phyloP scores from a whole-genome alignment of 345 rosid genomes.

The Toxicodendron radicans region DNA sequence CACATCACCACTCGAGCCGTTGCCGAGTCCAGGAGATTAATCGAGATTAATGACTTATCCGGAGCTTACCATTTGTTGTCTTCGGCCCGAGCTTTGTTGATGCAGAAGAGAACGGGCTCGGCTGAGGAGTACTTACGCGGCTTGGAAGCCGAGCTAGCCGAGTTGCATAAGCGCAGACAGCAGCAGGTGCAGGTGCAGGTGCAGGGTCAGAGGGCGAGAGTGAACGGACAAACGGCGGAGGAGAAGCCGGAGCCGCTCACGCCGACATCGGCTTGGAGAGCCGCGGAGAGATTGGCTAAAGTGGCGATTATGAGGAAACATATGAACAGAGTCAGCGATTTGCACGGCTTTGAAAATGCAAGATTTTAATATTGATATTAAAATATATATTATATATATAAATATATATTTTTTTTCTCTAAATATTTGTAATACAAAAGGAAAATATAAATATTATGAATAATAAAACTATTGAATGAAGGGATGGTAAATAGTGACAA shows the following conservation, averaged over 20 bases:
- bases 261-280: conserved; percentile 92
- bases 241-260: conserved; percentile 69
- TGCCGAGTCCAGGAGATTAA: conserved; percentile 69
- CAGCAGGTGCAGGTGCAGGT: conserved; percentile 22
- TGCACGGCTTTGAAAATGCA: conserved; percentile 96
- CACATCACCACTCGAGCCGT: conserved; percentile 74
- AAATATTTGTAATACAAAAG: conserved; percentile 35
- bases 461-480: conserved; percentile 7
- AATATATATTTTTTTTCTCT: too few relatives aligned
- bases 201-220: conserved; percentile 26
- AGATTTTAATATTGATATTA: conserved; percentile 42
- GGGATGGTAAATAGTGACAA: conserved; percentile 30
- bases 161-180: conserved; percentile 45
- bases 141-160: conserved; percentile 66
- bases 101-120: conserved; percentile 44
- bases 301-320: conserved; percentile 87
- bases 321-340: conserved; percentile 88
- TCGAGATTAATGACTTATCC: conserved; percentile 48
- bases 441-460: conserved; percentile 16
- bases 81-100: conserved; percentile 70
- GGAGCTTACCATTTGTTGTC: conserved; percentile 64
- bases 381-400: too few relatives aligned
- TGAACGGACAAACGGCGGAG: conserved; percentile 24
- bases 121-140: conserved; percentile 50
- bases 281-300: conserved; percentile 89